Conservation (phyloP, 2,329 filamentous ascomycete genomes). For the Talaromyces sp. region DNA sequence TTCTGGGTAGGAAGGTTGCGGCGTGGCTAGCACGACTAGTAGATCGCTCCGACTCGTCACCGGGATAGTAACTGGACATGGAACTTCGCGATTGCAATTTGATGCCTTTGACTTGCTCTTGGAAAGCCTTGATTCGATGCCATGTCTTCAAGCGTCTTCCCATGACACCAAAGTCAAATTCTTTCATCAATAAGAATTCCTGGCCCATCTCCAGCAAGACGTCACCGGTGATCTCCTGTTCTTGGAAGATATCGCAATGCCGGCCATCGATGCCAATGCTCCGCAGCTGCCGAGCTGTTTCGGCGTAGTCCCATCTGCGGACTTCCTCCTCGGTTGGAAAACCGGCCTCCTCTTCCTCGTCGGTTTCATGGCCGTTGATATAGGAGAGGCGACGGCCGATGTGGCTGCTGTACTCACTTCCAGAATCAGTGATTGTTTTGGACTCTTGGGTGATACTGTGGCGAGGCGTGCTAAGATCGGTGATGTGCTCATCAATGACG, state of each 20-base stretch:
- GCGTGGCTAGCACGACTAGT: conserved; percentile 34
- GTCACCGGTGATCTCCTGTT: conserved; percentile 94
- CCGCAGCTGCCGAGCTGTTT: conserved; percentile 87
- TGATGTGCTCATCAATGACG: conserved; percentile 96
- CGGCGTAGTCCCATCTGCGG: conserved; percentile 69
- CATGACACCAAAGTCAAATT: conserved; percentile 88
- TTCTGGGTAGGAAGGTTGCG: conserved; percentile 39
- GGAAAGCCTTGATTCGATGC: conserved; percentile 90
- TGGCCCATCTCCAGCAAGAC: conserved; percentile 94
- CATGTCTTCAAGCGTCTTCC: conserved; percentile 87
- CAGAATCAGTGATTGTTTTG: conserved; percentile 67
- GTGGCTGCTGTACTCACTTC: conserved; percentile 83
- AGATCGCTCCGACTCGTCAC: conserved; percentile 42
- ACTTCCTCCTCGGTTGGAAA: conserved; percentile 71
- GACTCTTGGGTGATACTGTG: conserved; percentile 48
- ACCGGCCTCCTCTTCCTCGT: conserved; percentile 83
- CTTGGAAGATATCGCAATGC: conserved; percentile 89
- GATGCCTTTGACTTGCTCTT: conserved; percentile 73
- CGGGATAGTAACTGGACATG: conserved; percentile 37
- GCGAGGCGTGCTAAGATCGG: conserved; percentile 66
- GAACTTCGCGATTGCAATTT: conserved; percentile 39
- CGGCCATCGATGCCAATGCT: conserved; percentile 77
- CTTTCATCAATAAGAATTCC: conserved; percentile 89
- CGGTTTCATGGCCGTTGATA: conserved; percentile 89
- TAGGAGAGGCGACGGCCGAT: conserved; percentile 76